phyloP scores from a whole-genome alignment of 2,329 filamentous ascomycete species.

The Penicillium sp. region DNA sequence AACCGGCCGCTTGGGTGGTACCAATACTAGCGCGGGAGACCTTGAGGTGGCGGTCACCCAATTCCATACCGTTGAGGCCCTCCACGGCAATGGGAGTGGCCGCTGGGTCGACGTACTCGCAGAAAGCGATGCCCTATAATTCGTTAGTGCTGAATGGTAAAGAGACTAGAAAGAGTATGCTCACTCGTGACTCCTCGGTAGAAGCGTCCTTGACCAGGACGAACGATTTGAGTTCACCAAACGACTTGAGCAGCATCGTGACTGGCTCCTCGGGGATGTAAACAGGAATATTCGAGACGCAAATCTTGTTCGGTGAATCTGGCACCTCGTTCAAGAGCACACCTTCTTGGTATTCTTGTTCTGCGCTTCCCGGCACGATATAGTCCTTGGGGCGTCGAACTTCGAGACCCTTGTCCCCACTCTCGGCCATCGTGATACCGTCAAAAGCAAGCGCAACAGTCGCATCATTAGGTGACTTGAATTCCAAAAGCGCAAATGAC shows the following conservation, averaged over 20 bases:
- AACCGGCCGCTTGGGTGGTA: slow-evolving; percentile 81
- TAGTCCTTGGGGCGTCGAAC: slow-evolving; percentile 94
- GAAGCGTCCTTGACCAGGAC: slow-evolving; percentile 79
- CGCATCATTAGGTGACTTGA: slow-evolving; percentile 79
- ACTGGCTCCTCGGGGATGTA: slow-evolving; percentile 91
- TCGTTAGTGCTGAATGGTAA: slow-evolving; percentile 20
- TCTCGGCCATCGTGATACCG: slow-evolving; percentile 79
- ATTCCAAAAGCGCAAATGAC: slow-evolving; percentile 82
- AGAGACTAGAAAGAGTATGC: slow-evolving; percentile 30
- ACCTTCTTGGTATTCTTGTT: slow-evolving; percentile 68
- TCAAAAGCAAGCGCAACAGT: slow-evolving; percentile 88
- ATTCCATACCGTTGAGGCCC: slow-evolving; percentile 85
- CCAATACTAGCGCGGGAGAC: slow-evolving; percentile 88
- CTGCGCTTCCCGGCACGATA: slow-evolving; percentile 77
- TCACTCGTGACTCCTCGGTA: slow-evolving; percentile 81
- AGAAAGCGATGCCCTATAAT: slow-evolving; percentile 83
- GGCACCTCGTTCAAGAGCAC: slow-evolving; percentile 75
- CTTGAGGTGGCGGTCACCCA: slow-evolving; percentile 80
- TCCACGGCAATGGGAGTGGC: slow-evolving; percentile 81
- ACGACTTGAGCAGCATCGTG: slow-evolving; percentile 80
- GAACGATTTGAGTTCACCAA: slow-evolving; percentile 91
- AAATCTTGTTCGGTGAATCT: slow-evolving; percentile 93
- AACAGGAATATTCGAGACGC: slow-evolving; percentile 79
- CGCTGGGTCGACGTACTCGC: slow-evolving; percentile 76
- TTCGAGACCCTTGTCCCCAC: slow-evolving; percentile 59